Conservation (phyloP, 352 stramenopile genomes). For the Globisporangium apiculatum region DNA sequence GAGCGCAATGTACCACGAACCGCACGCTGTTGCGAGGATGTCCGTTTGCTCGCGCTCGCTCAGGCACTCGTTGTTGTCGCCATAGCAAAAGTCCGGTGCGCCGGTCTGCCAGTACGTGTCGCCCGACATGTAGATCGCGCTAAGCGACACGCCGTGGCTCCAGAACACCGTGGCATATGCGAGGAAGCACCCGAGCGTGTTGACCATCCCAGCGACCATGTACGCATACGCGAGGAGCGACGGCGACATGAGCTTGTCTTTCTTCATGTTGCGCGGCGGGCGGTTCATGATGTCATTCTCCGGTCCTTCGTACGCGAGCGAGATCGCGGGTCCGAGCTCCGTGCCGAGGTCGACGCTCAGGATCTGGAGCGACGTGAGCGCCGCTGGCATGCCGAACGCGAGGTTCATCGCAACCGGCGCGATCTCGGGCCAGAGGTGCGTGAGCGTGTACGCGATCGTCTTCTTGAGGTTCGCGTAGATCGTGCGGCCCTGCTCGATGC, state of each 20-base stretch:
- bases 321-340: constrained; percentile 86
- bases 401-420: constrained; percentile 56
- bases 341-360: constrained; percentile 85
- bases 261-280: constrained; percentile 52
- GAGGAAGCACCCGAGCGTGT: constrained; percentile 39
- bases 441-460: constrained; percentile 88
- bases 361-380: constrained; percentile 86
- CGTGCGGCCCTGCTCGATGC: constrained; percentile 41
- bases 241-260: constrained; percentile 70
- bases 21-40: constrained; percentile 51
- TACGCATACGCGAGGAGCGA: constrained; percentile 84
- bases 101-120: constrained; percentile 24
- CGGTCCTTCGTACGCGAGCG: constrained; percentile 78
- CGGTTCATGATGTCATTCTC: constrained; percentile 81
- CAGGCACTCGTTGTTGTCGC: constrained; percentile 18
- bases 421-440: constrained; percentile 82
- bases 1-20: constrained; percentile 63
- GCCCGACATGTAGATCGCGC: constrained; percentile 28
- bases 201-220: constrained; percentile 74
- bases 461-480: constrained; percentile 91
- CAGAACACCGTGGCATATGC: constrained; percentile 30
- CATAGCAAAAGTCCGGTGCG: constrained; percentile 19
- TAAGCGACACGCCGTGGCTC: constrained; percentile 28
- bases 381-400: constrained; percentile 71
- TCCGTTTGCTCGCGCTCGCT: constrained; percentile 34